Evolutionary conservation across 148 eudicot species (phyloP), one percentile per base, ranked within the genome.

Genomic region (Amaranthus hypochondriacus): DNA sequence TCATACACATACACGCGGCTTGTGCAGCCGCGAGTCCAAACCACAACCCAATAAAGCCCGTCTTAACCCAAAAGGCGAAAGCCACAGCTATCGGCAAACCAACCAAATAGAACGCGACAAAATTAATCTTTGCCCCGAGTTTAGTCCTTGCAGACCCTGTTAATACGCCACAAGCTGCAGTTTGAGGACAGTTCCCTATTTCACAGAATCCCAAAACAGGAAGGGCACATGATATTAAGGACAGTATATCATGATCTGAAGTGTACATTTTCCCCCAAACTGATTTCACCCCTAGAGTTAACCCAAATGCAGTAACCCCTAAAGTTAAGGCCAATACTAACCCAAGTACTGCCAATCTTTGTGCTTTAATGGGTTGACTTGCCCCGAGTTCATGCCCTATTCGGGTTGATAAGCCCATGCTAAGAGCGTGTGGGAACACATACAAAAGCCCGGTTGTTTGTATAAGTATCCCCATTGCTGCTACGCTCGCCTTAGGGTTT

Each of bases 301-400:
- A 71, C 5, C 76, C 84, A 9, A 92, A 83, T 2, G 89, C 87
- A 1, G 81, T 59, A 2, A 84, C 48, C 14, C 98, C 98, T 5
- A 82, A 61, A 0, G 60, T 71, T 9, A 87, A 10, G 2, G 84
- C 90, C 0, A 80, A 51, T 6, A 68, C 39, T 3, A 95, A 64
- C 7, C 98, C 97, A 12, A 86, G 68, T 4, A 77, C n/a, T 0
- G 93, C 89, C 0, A 93, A 74, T 2, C 87, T 49, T 56, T 82
- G 87, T 5, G 96, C 97, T 0, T 89, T 79, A 0, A 44, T 73
- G 0, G 92, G 87, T 50, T 83, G 84, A 0, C 87, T 89, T 0
- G 97, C 93, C 2, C 98, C 98, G 7, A 95, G 66, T 64, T 92
- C 93, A 42, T 92, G 87, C 4, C 97, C 97, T 7, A 92, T 87